A percentile compares a stretch with the other conserved stretches of the same genome.
Evolutionary conservation across 2,329 filamentous ascomycete species (phyloP).

Genomic region (Coniochaeta prunicola): DNA sequence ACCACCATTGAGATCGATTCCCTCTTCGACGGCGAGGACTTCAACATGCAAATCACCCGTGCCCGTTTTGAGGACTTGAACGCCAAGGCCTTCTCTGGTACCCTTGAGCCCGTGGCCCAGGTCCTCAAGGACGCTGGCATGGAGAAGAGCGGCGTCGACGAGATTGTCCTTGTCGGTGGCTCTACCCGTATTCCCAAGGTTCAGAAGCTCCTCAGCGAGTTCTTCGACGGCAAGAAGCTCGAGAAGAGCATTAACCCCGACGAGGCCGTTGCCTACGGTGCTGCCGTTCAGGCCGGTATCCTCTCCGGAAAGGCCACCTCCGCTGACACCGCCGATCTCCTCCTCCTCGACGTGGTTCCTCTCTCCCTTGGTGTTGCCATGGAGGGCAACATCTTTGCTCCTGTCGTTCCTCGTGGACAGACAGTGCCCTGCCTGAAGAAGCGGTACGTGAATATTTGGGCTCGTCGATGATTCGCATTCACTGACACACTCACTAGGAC

Average conservation of each 20-base stretch:
- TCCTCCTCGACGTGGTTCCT: slow-evolving; percentile 92
- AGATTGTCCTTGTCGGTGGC: slow-evolving; percentile 98
- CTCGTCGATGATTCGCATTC: no score
- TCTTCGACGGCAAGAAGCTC: slow-evolving; percentile 99
- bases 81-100: slow-evolving; percentile 88
- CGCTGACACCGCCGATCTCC: slow-evolving; percentile 86
- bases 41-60: slow-evolving; percentile 94
- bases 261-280: slow-evolving; percentile 98
- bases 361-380: slow-evolving; percentile 98
- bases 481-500: no score
- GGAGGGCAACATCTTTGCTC: slow-evolving; percentile 97
- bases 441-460: slow-evolving; percentile 22
- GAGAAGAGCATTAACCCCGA: slow-evolving; percentile 99
- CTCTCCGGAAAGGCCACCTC: slow-evolving; percentile 96
- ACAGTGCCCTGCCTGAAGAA: slow-evolving; percentile 80
- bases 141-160: slow-evolving; percentile 87
- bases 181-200: slow-evolving; percentile 98
- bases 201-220: slow-evolving; percentile 98
- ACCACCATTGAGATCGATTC: slow-evolving; percentile 98
- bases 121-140: slow-evolving; percentile 88
- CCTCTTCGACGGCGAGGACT: slow-evolving; percentile 95
- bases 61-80: slow-evolving; percentile 99
- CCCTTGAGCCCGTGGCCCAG: slow-evolving; percentile 90
- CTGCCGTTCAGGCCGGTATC: slow-evolving; percentile 97
- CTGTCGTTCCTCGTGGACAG: slow-evolving; percentile 74